Base-by-base conservation (phyloP, 2,329 filamentous ascomycete genomes). In the Lachnellula suecica region DNA sequence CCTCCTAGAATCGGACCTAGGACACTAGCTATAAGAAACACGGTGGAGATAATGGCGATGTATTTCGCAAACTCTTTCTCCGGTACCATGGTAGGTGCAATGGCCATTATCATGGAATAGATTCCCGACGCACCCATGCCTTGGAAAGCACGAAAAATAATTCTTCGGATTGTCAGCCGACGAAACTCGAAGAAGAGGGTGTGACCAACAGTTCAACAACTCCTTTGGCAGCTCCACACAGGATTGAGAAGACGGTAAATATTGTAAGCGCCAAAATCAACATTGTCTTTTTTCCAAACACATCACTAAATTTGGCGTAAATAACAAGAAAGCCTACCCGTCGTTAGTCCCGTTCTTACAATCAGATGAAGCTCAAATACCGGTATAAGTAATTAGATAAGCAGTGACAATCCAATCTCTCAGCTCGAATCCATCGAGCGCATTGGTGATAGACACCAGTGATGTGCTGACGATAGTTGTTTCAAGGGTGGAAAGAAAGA, bases 111-210 rank as follows among this genome's bases (percentile, higher is more conserved):
- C 8, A 81, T 65, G 29, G 75, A 60, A 49, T 70, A 72, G 54
- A 76, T 71, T 0, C 76, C 77, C 3, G 73, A 75, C 1, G 67
- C 72, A 0, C 76, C 78, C 2, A 78, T 61, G 0, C 83, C 83
- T 57, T 61, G 59, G 19, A 59, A 49, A 3, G 54, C 57, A 19
- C 57, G 50, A 17, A 58, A 44, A 17, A 55, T 31, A 11, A 59
- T 58, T n/a, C 52, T 58, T 7, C n/a, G 3, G 23, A 34, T 31
- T 24, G 19, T 41, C 10, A 47, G 34, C n/a, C 23, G 19, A 38
- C 24, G 10, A 17, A 3, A 22, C 2, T 5, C 5, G 10, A 40
- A 22, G 20, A 9, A 22, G 64, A 72, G 31, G 59, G 71, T 4
- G 61, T 51, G 17, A 58, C 60, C 10, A 53, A 63, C 64, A 5